These are phyloP conservation scores for Cinnamomum micranthum DNA, from an alignment of 164 flowering plant species.

Conservation along the genomic window DNA sequence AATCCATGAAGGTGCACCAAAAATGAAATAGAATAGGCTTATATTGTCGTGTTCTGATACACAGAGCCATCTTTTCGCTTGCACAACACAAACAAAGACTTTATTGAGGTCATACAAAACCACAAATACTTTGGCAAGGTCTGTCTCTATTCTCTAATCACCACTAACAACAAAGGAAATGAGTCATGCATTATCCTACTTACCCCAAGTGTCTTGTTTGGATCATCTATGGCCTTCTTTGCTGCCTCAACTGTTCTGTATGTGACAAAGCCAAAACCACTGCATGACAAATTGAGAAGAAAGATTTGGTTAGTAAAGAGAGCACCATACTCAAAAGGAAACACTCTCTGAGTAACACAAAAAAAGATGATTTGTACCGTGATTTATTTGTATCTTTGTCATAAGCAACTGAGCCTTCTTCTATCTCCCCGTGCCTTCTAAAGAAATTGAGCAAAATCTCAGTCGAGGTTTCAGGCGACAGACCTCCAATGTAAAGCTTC, in stretches of 20 bases:
- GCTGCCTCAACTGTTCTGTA: slow-evolving; percentile 62
- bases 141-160: not conserved
- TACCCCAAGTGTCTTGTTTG: slow-evolving; percentile 61
- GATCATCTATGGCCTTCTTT: slow-evolving; percentile 68
- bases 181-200: slow-evolving; percentile 11
- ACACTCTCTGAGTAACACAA: not conserved
- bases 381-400: slow-evolving; percentile 69
- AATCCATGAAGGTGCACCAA: too few species aligned
- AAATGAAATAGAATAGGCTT: too few species aligned
- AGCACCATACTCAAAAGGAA: slow-evolving; percentile 1
- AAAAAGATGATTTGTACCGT: slow-evolving; percentile 33
- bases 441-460: slow-evolving; percentile 52
- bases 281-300: slow-evolving; percentile 16
- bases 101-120: not conserved
- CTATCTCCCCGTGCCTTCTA: slow-evolving; percentile 58
- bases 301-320: not conserved
- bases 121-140: not conserved
- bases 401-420: slow-evolving; percentile 84
- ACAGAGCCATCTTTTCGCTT: not conserved
- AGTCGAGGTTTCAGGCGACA: slow-evolving; percentile 57
- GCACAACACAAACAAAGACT: not conserved
- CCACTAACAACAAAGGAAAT: not conserved
- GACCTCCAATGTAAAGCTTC: slow-evolving; percentile 66
- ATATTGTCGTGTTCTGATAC: too few species aligned
- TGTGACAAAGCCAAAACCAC: slow-evolving; percentile 77